Base-by-base conservation (phyloP, 2,329 filamentous ascomycete species). In the Tolypocladium cylindrosporum region DNA sequence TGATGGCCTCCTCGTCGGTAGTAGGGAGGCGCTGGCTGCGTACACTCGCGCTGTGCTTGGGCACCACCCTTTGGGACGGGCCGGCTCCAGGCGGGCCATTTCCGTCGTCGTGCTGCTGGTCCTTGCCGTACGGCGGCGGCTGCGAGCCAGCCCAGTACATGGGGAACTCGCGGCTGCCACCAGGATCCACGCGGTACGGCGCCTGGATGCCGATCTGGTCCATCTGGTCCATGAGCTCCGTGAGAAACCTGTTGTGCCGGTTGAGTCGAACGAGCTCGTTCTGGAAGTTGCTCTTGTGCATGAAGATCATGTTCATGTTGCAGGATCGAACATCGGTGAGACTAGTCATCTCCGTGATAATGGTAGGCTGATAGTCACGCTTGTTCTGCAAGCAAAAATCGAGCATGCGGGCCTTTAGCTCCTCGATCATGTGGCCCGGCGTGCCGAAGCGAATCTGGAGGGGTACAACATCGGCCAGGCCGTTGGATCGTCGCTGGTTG, bases 201-300 rank as follows among this genome's bases (percentile, higher is more conserved):
- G 89, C 89, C 77, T 96, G 89, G 69, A 96, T 94, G 59, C 90
- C 90, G 55, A 93, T 79, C 57, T 90, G 85, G 61, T 89, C 82
- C 78, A 97, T 91, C 57, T 90, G 85, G 42, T 89, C 79, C 88
- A 96, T 96, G 67, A 97, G 77, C 61, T 94, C 91, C 62, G 89
- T 91, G 63, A 95, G 91, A 72, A 97, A 96, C 69, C 92, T 94
- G 79, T 97, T 97, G 66, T 94, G 89, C 21, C 93, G 85, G 65
- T 89, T 90, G 2, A 97, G 82, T 75, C 93, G 91, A 31, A 97
- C 79, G 51, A 95, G 79, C 70, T 97, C 93, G 69, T 97, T 97
- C 70, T 97, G 93, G 83, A 89, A 97, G 71, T 93, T 97, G 59
- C 88, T 91, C 73, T 97, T 97, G 81, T 97, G 96, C 78, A 97